These are phyloP conservation scores for Suhomyces chickasaworum DNA, from an alignment of 1,139 yeast species.

Conservation along the genomic window DNA sequence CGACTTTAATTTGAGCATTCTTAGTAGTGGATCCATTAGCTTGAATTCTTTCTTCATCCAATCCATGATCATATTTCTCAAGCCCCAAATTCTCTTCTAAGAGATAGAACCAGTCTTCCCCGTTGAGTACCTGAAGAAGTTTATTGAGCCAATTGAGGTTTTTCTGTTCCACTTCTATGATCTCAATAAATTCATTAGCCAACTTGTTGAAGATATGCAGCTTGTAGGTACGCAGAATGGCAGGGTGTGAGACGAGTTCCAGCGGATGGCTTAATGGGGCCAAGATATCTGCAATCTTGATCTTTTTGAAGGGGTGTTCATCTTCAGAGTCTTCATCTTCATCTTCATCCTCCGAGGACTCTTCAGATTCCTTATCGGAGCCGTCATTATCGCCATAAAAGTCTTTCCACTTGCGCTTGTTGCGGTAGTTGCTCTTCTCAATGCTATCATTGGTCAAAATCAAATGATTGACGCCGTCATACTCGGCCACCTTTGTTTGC, in stretches of 20 bases:
- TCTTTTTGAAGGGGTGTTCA: constrained; percentile 37
- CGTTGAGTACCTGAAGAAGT: constrained; percentile 75
- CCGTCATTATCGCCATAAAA: constrained; percentile 22
- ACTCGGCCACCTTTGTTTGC: constrained; percentile 42
- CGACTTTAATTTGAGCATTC: constrained; percentile 14
- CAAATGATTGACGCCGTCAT: constrained; percentile 42
- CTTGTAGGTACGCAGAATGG: constrained; percentile 65
- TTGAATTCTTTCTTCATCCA: constrained; percentile 32
- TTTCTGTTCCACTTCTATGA: constrained; percentile 78
- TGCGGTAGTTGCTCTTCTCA: constrained; percentile 29
- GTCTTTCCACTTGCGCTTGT: constrained; percentile 44
- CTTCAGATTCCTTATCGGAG: constrained; percentile 10
- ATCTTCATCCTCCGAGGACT: constrained; percentile 27
- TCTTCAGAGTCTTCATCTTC: constrained; percentile 30
- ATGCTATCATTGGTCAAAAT: constrained; percentile 42
- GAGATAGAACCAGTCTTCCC: constrained; percentile 78
- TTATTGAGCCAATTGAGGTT: constrained; percentile 70
- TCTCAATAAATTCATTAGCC: constrained; percentile 71
- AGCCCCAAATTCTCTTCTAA: constrained; percentile 66
- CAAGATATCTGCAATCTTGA: constrained; percentile 56
- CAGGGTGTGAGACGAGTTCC: constrained; percentile 72
- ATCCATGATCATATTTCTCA: constrained; percentile 69
- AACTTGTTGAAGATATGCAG: constrained; percentile 53
- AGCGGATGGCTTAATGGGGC: constrained; percentile 81
- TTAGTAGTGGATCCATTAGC: constrained; percentile 2